Conservation (phyloP, 352 stramenopile genomes). For the Plasmopara muralis region DNA sequence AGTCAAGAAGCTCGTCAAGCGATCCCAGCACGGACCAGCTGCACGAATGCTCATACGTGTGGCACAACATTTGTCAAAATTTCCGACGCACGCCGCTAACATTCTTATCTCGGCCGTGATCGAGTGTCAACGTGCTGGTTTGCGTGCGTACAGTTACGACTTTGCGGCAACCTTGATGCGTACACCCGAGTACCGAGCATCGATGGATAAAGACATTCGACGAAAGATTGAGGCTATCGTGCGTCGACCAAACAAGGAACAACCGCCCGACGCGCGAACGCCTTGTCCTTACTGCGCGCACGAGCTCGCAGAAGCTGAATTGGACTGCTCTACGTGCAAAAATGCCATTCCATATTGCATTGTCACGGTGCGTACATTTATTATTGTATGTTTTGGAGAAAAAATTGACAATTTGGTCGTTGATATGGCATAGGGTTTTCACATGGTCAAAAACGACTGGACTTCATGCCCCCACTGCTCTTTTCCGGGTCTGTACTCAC, state of each 20-base stretch:
- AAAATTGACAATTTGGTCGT: neutral
- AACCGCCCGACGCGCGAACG: slow-evolving; percentile 52
- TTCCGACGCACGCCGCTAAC: slow-evolving; percentile 85
- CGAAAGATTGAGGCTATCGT: slow-evolving; percentile 94
- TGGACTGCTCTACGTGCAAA: slow-evolving; percentile 89
- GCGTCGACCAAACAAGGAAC: slow-evolving; percentile 86
- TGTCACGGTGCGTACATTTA: slow-evolving; percentile 56
- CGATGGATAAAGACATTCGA: slow-evolving; percentile 87
- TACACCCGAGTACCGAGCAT: slow-evolving; percentile 77
- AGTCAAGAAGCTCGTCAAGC: slow-evolving; percentile 90
- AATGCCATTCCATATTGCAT: slow-evolving; percentile 91
- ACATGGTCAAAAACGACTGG: slow-evolving; percentile 93
- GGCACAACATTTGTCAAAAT: slow-evolving; percentile 88
- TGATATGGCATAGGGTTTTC: slow-evolving; percentile 51
- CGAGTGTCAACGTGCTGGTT: slow-evolving; percentile 88
- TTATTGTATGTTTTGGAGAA: slow-evolving; percentile 1
- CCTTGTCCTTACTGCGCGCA: slow-evolving; percentile 82
- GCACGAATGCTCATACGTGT: slow-evolving; percentile 88
- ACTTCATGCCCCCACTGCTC: slow-evolving; percentile 82
- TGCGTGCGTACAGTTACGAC: slow-evolving; percentile 88
- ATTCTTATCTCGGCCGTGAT: slow-evolving; percentile 93
- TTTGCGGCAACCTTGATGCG: slow-evolving; percentile 89
- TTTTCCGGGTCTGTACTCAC: slow-evolving; percentile 86
- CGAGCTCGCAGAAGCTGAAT: slow-evolving; percentile 75
- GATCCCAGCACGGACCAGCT: slow-evolving; percentile 77